Conservation (phyloP, 2,329 filamentous ascomycete species). For the Colletotrichum musae region DNA sequence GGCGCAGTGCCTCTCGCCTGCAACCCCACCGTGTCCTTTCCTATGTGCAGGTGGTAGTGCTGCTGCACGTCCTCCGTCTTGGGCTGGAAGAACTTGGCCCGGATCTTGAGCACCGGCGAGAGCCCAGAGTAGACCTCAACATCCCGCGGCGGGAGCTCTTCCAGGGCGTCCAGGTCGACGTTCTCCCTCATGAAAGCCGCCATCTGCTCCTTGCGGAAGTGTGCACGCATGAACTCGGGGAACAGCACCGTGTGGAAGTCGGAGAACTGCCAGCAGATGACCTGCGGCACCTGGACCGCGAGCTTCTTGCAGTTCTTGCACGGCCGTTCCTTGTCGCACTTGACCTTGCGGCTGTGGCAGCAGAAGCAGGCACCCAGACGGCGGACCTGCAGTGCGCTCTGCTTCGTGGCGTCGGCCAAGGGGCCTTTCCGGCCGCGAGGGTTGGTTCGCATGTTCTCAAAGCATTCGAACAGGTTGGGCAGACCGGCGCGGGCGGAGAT, state of each 20-base stretch:
- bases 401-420: constrained; percentile 67
- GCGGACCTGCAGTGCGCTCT: constrained; percentile 68
- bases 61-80: constrained; percentile 62
- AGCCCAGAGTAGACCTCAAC: constrained; percentile 69
- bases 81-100: constrained; percentile 67
- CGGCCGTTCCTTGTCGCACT: constrained; percentile 68
- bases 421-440: constrained; percentile 71
- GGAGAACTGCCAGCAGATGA: constrained; percentile 72
- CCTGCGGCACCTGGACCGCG: constrained; percentile 63
- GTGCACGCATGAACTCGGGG: constrained; percentile 64
- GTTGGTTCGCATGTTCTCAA: constrained; percentile 66
- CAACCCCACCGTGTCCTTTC: constrained; percentile 56
- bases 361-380: constrained; percentile 71
- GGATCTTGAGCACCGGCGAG: constrained; percentile 59
- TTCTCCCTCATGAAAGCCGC: constrained; percentile 63
- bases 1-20: constrained; percentile 61
- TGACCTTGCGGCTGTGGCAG: constrained; percentile 72
- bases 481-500: constrained; percentile 66
- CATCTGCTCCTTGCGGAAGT: constrained; percentile 67
- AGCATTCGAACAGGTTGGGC: constrained; percentile 68
- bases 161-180: constrained; percentile 59
- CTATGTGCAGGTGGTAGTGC: constrained; percentile 64
- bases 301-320: constrained; percentile 71
- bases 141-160: constrained; percentile 52
- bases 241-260: constrained; percentile 69